Evolutionary conservation across 2,329 filamentous ascomycete species (phyloP), one percentile per base, ranked within the genome.

Genomic region (Fusarium penzigii): DNA sequence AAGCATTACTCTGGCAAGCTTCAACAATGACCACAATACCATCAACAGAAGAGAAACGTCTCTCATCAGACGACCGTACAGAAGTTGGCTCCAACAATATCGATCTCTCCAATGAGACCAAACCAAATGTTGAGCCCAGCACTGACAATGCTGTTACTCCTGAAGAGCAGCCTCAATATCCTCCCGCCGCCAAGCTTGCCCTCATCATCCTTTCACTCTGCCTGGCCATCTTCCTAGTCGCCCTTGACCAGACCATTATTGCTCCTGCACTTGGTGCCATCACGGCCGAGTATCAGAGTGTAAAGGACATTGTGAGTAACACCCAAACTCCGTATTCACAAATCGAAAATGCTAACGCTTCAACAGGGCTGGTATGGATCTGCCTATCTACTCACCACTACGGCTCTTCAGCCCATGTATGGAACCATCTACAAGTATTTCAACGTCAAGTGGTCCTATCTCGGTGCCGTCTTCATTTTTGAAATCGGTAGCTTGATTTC

Each of bases 221-320:
- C 52, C 64, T 80, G 13, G 67, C 74, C 50, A 69, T 79, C 51
- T 79, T 80, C 63, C 71, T 80, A 39, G 76, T 80, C 42, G 77
- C 78, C 3, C 70, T 80, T 11, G 77, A 80, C 55, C 76, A 79
- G 67, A 80, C 78, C 43, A 80, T 79, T 54, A 78, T 80, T 54
- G 77, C 77, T 6, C 78, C 79, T 13, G 79, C 79, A 1, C 71
- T 81, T 16, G 77, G 78, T 17, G 76, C 78, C 61, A 82, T 82
- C 57, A 80, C 78, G 0, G 67, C 67, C 1, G 66, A 78, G 44
- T 80, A 75, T 46, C 52, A 61, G 41, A 76, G 72, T 44, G 71
- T 77, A 36, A 72, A 73, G 57, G 78, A 80, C 49, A 78, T 80
- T 55, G 77, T 72, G 49, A 49, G 65, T 58, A 25, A 17, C 13